Conservation (phyloP, 331 rosid species). For the Malus hybrid region DNA sequence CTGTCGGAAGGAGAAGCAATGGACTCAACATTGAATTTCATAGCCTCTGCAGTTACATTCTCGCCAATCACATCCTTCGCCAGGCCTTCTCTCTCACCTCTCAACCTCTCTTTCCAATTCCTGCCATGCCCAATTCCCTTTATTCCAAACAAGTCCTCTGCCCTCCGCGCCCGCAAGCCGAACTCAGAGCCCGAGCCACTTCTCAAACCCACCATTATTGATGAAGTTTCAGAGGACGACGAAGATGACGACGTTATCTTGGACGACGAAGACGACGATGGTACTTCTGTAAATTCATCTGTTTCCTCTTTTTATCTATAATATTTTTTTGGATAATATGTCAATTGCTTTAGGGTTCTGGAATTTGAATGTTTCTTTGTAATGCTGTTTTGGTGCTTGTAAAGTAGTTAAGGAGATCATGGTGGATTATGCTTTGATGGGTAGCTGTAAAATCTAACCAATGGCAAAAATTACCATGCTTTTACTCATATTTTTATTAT, state of each 20-base stretch:
- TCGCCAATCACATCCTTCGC: constrained; percentile 8
- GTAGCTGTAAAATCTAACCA: background rate
- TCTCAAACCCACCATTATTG: constrained; percentile 44
- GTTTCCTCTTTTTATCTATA: background rate
- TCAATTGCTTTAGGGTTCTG: background rate
- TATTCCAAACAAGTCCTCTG: constrained; percentile 8
- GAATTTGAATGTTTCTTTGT: background rate
- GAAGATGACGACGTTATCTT: constrained; percentile 31
- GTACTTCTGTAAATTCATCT: constrained; percentile 1
- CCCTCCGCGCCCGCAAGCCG: constrained; percentile 32
- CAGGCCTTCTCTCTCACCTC: constrained; percentile 12
- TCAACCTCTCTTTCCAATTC: constrained; percentile 10
- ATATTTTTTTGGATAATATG: background rate
- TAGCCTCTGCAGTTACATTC: constrained; percentile 14
- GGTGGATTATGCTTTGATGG: background rate
- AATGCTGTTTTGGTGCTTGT: background rate
- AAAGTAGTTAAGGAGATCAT: background rate
- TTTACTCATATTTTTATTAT: background rate
- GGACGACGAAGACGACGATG: constrained; percentile 32
- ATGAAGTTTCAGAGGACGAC: constrained; percentile 50
- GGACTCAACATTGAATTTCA: constrained; percentile 28
- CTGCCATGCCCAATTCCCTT: constrained; percentile 15
- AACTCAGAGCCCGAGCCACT: constrained; percentile 45
- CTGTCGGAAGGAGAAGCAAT: background rate
- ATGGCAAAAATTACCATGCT: background rate